Percentiles rank a stretch among this genome's conserved stretches.
Conservation (phyloP, 495 filamentous ascomycete species). For the Cercophora samala region DNA sequence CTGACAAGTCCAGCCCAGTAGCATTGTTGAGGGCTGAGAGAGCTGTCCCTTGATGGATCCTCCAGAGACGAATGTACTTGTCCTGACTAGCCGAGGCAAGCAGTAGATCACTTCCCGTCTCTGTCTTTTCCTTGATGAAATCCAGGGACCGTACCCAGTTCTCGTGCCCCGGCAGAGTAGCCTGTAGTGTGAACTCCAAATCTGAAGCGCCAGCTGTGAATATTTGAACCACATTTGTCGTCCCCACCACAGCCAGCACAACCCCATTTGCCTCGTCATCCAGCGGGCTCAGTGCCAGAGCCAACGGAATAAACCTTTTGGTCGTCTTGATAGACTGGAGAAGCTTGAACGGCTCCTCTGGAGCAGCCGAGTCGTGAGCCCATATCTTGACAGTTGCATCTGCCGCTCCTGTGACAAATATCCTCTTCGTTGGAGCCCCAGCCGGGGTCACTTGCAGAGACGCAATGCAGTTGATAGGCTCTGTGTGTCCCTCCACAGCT, state of each 20-base stretch:
- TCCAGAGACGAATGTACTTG: constrained; percentile 94
- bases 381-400: constrained; percentile 83
- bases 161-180: constrained; percentile 85
- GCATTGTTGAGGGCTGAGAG: constrained; percentile 48
- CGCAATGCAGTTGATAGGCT: constrained; percentile 76
- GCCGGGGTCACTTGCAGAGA: constrained; percentile 43
- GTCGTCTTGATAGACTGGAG: constrained; percentile 69
- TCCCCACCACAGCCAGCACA: constrained; percentile 80
- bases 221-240: constrained; percentile 71
- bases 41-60: constrained; percentile 66
- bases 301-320: constrained; percentile 76
- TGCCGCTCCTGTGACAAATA: constrained; percentile 69
- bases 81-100: constrained; percentile 95
- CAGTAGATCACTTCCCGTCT: constrained; percentile 61
- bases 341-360: constrained; percentile 39
- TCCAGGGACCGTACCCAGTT: constrained; percentile 87
- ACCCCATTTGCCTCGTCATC: constrained; percentile 46
- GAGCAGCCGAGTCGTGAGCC: constrained; percentile 44
- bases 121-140: constrained; percentile 62
- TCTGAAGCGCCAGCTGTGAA: constrained; percentile 54
- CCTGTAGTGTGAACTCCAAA: constrained; percentile 64
- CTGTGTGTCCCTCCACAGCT: constrained; percentile 59
- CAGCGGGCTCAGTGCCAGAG: constrained; percentile 62
- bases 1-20: constrained; percentile 42
- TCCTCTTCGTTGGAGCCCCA: constrained; percentile 24